These are phyloP conservation scores for Chlorella vulgaris DNA, from an alignment of 139 green algal genomes.

Conservation along the genomic window DNA sequence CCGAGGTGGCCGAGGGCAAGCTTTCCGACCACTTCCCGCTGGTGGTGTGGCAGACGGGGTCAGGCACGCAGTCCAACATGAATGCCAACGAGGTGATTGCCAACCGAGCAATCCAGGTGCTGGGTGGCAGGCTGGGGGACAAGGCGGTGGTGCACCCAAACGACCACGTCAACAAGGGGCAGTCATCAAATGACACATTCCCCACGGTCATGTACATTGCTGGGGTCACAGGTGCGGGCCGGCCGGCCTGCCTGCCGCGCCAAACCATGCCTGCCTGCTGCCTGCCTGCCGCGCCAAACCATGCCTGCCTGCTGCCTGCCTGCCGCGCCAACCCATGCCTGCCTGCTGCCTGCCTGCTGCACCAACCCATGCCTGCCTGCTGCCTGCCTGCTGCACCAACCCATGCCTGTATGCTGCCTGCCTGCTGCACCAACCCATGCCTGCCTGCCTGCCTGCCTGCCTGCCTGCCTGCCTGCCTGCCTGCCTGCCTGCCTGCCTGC, in stretches of 20 bases:
- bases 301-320: too few relatives aligned
- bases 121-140: conserved; percentile 80
- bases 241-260: too few relatives aligned
- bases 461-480: too few relatives aligned
- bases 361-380: too few relatives aligned
- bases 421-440: background rate
- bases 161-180: conserved; percentile 95
- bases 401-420: too few relatives aligned
- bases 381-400: too few relatives aligned
- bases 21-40: conserved; percentile 93
- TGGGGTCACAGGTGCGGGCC: conserved; percentile 50
- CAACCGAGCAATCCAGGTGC: conserved; percentile 86
- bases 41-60: conserved; percentile 94
- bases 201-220: conserved; percentile 97
- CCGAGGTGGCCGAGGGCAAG: conserved; percentile 84
- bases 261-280: too few relatives aligned
- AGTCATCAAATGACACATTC: conserved; percentile 97
- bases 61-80: conserved; percentile 97
- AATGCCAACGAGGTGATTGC: conserved; percentile 97
- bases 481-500: too few relatives aligned
- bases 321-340: background rate
- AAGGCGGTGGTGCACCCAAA: conserved; percentile 93
- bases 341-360: background rate
- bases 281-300: background rate
- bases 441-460: too few relatives aligned